These are phyloP conservation scores for Sindora glabra DNA, from an alignment of 306 rosid species.

Conservation along the genomic window DNA sequence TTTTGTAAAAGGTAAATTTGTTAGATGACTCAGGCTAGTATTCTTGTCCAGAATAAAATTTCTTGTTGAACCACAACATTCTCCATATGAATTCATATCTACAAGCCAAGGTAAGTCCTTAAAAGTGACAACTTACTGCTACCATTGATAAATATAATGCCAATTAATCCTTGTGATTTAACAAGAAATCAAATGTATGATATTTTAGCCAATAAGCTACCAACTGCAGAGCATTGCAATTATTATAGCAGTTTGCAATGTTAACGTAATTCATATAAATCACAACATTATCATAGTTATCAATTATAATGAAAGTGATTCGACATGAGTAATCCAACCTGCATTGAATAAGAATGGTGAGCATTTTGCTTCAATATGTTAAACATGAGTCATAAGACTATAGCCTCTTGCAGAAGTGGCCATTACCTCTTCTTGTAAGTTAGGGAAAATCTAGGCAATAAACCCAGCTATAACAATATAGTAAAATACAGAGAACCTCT, in stretches of 20 bases:
- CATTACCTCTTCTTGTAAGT: conserved; percentile 96
- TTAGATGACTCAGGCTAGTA: conserved; percentile 13
- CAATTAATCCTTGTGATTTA: conserved; percentile 72
- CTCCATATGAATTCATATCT: conserved; percentile 96
- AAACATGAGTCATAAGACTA: conserved; percentile 77
- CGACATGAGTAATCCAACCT: conserved; percentile 46
- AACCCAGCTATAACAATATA: conserved; percentile 44
- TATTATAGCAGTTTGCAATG: conserved; percentile 7
- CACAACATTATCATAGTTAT: background rate
- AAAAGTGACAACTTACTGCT: conserved; percentile 54
- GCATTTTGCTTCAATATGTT: conserved; percentile 91
- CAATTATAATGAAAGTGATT: conserved; percentile 14
- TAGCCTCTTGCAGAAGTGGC: conserved; percentile 88
- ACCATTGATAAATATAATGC: conserved; percentile 73
- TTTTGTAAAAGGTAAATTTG: background rate
- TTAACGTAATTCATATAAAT: conserved; percentile 4
- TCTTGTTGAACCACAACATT: conserved; percentile 85
- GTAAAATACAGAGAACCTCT: conserved; percentile 16
- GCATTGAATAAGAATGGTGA: conserved; percentile 57
- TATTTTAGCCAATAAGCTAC: conserved; percentile 6
- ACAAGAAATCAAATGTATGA: conserved; percentile 1
- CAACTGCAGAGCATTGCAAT: conserved; percentile 2
- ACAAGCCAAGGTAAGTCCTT: conserved; percentile 92
- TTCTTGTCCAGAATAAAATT: conserved; percentile 94
- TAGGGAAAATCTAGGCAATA: conserved; percentile 94